phyloP scores from a whole-genome alignment of 768 basidiomycete genomes.

The Rhizopogon roseolus region DNA sequence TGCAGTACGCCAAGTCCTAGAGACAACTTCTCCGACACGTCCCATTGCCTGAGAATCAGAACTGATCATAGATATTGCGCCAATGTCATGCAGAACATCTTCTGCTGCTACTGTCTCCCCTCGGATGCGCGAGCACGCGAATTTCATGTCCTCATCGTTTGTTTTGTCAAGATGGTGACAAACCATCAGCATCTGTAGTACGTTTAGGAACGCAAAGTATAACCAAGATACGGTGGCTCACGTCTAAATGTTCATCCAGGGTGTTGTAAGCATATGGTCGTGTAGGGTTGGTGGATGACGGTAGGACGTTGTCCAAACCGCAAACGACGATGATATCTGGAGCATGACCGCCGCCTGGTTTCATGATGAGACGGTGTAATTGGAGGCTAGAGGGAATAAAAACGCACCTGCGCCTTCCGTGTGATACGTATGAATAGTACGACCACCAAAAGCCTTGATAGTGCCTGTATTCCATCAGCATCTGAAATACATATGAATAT shows the following conservation, averaged over 20 bases:
- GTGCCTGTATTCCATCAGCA: slow-evolving; percentile 49
- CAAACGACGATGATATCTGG: slow-evolving; percentile 99
- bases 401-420: slow-evolving; percentile 84
- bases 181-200: slow-evolving; percentile 93
- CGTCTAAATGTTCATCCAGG: slow-evolving; percentile 94
- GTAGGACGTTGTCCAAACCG: slow-evolving; percentile 82
- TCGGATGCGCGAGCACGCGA: slow-evolving; percentile 95
- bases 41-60: slow-evolving; percentile 99
- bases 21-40: slow-evolving; percentile 89
- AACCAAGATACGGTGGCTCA: slow-evolving; percentile 21
- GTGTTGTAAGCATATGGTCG: slow-evolving; percentile 90
- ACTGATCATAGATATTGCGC: slow-evolving; percentile 95
- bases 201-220: slow-evolving; percentile 1
- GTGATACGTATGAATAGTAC: slow-evolving; percentile 97
- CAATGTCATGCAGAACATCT: slow-evolving; percentile 88
- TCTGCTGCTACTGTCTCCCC: slow-evolving; percentile 97
- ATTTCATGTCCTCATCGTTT: slow-evolving; percentile 92
- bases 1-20: slow-evolving; percentile 94
- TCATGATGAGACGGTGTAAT: background rate
- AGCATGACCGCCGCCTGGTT: slow-evolving; percentile 84
- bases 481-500: background rate
- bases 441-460: slow-evolving; percentile 80
- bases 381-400: background rate
- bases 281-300: slow-evolving; percentile 96
- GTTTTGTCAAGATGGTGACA: slow-evolving; percentile 92